phyloP scores from a whole-genome alignment of 805 yeast genomes.

The Tetrapisispora pingtungensis region DNA sequence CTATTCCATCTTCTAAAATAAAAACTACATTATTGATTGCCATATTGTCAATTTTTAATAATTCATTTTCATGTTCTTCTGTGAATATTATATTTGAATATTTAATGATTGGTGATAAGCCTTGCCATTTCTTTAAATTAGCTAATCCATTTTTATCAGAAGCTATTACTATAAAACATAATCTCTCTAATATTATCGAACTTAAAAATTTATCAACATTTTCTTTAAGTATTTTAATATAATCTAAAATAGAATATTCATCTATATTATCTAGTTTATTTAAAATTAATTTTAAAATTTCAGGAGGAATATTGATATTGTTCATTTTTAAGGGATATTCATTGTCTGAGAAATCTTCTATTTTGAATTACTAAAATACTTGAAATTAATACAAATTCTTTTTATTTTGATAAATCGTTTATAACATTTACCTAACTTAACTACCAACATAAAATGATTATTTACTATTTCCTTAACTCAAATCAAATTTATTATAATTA shows the following conservation, averaged over 20 bases:
- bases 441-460: no score
- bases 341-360: no score
- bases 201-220: neutral
- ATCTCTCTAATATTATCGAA: neutral
- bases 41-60: neutral
- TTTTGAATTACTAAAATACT: neutral
- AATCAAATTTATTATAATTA: no score
- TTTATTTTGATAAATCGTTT: no score
- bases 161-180: neutral
- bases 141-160: neutral
- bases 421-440: no score
- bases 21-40: neutral
- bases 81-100: neutral
- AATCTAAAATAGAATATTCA: neutral
- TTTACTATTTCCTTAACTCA: no score
- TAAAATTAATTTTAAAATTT: conserved; percentile 1
- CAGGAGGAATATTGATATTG: neutral
- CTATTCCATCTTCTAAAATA: neutral
- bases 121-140: neutral
- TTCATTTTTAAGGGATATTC: neutral
- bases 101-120: neutral
- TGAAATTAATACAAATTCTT: no score
- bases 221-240: conserved; percentile 1
- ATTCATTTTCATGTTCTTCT: neutral
- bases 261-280: conserved; percentile 1